A percentile compares a stretch with the other conserved stretches of the same genome.
phyloP scores from a whole-genome alignment of 306 rosid species.

The Vigna reflexopilosa region DNA sequence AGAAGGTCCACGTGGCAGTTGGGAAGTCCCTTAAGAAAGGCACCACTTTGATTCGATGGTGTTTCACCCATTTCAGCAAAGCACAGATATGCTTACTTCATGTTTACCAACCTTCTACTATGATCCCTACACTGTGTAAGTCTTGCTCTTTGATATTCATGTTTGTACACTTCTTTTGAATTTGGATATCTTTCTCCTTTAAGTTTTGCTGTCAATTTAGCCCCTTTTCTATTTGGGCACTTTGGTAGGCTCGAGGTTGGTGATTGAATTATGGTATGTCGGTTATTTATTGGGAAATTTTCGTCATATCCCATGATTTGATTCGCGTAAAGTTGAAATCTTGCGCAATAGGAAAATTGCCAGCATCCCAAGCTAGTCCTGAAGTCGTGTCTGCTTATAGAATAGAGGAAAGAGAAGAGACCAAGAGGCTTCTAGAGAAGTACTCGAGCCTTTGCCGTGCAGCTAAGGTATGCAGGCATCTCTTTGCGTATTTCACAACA shows the following conservation, averaged over 20 bases:
- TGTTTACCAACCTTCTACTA: conserved; percentile 71
- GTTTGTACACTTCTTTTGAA: neutral
- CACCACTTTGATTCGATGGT: conserved; percentile 68
- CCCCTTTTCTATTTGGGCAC: neutral
- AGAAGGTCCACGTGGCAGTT: conserved; percentile 68
- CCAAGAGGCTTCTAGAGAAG: conserved; percentile 56
- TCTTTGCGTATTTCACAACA: conserved; percentile 7
- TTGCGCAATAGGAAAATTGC: conserved; percentile 81
- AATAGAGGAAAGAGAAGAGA: conserved; percentile 62
- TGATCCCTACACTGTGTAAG: conserved; percentile 76
- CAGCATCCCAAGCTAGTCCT: conserved; percentile 67
- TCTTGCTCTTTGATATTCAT: neutral
- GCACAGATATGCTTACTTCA: conserved; percentile 64
- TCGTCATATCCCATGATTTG: conserved; percentile 21
- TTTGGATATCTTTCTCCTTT: neutral
- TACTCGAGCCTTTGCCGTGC: conserved; percentile 60
- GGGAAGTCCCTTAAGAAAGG: conserved; percentile 67
- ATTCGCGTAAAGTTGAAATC: conserved; percentile 31
- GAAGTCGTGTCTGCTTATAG: conserved; percentile 68
- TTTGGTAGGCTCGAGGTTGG: neutral
- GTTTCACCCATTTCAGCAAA: conserved; percentile 52
- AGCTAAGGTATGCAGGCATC: conserved; percentile 57
- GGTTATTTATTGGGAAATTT: conserved; percentile 7
- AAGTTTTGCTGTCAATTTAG: neutral
- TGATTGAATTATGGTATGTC: neutral